These are phyloP conservation scores for Hanseniaspora hatyaiensis DNA, from an alignment of 805 yeast genomes.

Conservation along the genomic window DNA sequence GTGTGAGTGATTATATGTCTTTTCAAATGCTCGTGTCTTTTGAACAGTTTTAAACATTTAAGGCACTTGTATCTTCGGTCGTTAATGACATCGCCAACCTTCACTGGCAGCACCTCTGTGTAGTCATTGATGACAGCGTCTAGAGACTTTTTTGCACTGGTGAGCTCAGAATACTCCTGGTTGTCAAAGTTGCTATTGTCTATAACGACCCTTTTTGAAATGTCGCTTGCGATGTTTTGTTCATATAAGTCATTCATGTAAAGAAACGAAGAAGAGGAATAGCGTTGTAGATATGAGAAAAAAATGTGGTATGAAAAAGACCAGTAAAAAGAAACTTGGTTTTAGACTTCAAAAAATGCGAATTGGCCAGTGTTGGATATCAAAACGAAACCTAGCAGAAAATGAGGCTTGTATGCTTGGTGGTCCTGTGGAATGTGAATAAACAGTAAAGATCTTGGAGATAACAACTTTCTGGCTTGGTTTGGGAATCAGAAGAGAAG, in stretches of 20 bases:
- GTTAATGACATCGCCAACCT: neutral
- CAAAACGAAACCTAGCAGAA: too few species aligned
- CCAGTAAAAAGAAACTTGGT: too few species aligned
- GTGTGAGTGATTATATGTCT: conserved; percentile 87
- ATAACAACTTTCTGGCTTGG: too few species aligned
- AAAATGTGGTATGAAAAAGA: too few species aligned
- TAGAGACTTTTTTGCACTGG: neutral
- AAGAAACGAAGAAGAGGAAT: too few species aligned
- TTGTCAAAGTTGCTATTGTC: neutral
- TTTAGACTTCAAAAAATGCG: too few species aligned
- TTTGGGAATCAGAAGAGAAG: too few species aligned
- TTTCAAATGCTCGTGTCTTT: conserved; percentile 80
- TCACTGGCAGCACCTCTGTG: conserved; percentile 1
- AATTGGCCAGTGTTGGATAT: too few species aligned
- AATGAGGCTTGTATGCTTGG: too few species aligned
- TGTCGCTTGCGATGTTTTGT: neutral
- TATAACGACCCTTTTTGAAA: neutral
- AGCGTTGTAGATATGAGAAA: too few species aligned
- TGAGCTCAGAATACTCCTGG: neutral
- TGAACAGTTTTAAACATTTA: conserved; percentile 74
- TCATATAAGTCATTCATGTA: neutral
- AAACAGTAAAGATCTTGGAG: too few species aligned
- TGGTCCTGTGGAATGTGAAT: too few species aligned
- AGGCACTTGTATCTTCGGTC: conserved; percentile 54
- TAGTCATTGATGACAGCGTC: neutral